phyloP scores from a whole-genome alignment of 2,329 filamentous ascomycete species.

The Whalleya microplaca region DNA sequence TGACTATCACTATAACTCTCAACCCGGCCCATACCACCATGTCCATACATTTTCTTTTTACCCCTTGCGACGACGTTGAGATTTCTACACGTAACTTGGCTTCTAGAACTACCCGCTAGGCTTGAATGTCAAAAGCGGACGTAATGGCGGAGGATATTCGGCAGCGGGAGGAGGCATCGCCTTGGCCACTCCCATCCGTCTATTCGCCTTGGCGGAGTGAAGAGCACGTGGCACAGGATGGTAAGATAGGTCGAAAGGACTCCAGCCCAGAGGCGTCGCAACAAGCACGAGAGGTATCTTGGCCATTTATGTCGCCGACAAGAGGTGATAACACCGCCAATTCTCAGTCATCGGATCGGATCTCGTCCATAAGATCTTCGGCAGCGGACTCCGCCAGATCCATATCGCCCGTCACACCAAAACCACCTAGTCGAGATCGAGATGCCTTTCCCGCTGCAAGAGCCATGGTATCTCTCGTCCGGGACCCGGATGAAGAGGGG shows the following conservation, averaged over 20 bases:
- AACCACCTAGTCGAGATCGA: slow-evolving; percentile 10
- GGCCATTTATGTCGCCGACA: background rate
- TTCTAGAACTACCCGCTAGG: background rate
- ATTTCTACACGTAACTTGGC: too few relatives aligned
- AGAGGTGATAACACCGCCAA: background rate
- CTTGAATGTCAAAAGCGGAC: background rate
- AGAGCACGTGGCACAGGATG: slow-evolving; percentile 2
- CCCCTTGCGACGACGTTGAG: background rate
- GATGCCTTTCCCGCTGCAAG: background rate
- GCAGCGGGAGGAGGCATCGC: slow-evolving; percentile 7
- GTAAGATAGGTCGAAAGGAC: background rate
- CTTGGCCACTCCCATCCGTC: slow-evolving; percentile 26
- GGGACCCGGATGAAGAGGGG: slow-evolving; percentile 7
- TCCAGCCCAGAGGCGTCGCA: slow-evolving; percentile 1
- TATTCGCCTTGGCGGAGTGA: slow-evolving; percentile 27
- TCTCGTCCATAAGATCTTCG: background rate
- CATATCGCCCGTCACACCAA: slow-evolving; percentile 5
- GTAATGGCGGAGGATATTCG: slow-evolving; percentile 12
- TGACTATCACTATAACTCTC: background rate
- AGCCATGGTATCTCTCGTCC: background rate
- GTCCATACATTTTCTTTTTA: background rate
- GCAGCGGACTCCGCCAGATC: background rate
- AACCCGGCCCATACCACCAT: background rate
- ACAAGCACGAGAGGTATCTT: slow-evolving; percentile 5
- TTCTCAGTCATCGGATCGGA: background rate